Evolutionary conservation across 768 basidiomycete species (phyloP), one percentile per base, ranked within the genome.

Genomic region (Termitomyces sp.): DNA sequence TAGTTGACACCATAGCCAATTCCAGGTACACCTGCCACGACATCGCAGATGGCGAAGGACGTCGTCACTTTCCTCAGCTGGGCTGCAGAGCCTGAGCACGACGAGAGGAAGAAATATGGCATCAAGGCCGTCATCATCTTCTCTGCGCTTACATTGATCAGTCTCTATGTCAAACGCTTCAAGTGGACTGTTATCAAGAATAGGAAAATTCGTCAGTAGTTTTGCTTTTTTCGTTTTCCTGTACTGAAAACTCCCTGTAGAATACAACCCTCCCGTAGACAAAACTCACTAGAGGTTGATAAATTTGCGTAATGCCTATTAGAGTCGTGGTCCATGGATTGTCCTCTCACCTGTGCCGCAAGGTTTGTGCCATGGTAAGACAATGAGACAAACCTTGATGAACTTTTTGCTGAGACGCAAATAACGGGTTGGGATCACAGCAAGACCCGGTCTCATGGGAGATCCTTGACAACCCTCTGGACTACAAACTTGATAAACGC

Each of bases 21-120:
- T 46, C 51, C 57, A 94, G 92, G 91, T 53, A 98, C 97, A 4
- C 95, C 97, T 14, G 93, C 96, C 12, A 99, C 97, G 52, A 89
- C 94, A 6, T 92, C 94, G 5, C 97, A 99, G 75, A 96, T 99
- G 96, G 96, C 97, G 67, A 99, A 98, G 83, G 97, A 99, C 71
- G 95, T 99, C 57, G 85, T 86, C 50, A 93, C 91, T 2, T 98
- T 98, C 89, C 78, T 98, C 54, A 87, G 86, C 78, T 98, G 96
- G 96, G 93, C 96, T 17, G 86, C 97, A 60, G 97, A 99, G 74
- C 97, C 97, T 36, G 97, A 99, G 74, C 92, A 96, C 69, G 97
- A 99, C 71, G 91, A 96, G 73, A 84, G 97, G 73, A 98, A 99
- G 83, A 95, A 94, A 84, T 88, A 89, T 72, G 96, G 97, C 66